Conservation (phyloP, 306 rosid genomes). For the Quercus glauca region DNA sequence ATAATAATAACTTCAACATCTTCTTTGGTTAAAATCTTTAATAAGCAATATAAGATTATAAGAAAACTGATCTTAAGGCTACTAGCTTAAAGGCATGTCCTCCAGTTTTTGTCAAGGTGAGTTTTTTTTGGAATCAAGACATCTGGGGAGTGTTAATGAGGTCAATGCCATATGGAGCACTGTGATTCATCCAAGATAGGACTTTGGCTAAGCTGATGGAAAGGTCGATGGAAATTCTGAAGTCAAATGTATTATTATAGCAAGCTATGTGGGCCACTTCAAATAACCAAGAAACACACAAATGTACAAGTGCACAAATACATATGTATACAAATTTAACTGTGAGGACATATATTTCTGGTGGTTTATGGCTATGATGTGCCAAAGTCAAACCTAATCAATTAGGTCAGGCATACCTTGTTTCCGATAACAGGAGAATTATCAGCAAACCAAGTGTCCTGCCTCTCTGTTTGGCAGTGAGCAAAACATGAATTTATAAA, state of each 20-base stretch:
- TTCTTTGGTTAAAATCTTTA: neutral
- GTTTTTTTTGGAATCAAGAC: neutral
- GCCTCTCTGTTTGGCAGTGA: conserved; percentile 95
- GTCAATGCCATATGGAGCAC: neutral
- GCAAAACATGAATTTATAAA: conserved; percentile 88
- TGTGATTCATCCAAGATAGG: neutral
- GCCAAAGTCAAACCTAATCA: neutral
- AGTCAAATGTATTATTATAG: neutral
- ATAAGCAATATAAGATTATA: neutral
- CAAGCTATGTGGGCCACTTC: neutral
- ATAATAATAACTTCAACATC: neutral
- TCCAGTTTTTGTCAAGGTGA: neutral
- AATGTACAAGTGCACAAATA: neutral
- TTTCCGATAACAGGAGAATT: conserved; percentile 65
- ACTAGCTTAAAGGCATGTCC: neutral
- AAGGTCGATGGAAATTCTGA: neutral
- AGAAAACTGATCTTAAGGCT: neutral
- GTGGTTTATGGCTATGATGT: neutral
- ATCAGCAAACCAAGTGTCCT: conserved; percentile 90
- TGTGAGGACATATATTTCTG: neutral
- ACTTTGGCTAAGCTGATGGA: neutral
- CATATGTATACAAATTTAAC: neutral
- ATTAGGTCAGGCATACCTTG: conserved; percentile 48
- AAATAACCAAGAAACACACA: neutral
- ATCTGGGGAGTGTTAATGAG: neutral